phyloP scores from a whole-genome alignment of 257 asterid species.

The Nicotiana attenuata region DNA sequence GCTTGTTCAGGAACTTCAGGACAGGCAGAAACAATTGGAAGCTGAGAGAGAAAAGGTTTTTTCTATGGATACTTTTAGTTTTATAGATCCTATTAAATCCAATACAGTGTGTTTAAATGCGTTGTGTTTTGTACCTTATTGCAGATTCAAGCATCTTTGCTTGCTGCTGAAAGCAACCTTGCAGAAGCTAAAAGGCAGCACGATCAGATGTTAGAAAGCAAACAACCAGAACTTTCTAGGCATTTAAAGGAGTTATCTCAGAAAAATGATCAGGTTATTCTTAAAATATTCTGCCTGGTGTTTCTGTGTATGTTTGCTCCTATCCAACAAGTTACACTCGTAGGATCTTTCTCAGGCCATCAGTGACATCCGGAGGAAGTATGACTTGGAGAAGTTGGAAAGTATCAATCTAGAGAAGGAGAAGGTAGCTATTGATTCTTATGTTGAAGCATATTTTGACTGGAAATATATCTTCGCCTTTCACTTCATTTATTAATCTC shows the following conservation, averaged over 20 bases:
- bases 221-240: slow-evolving; percentile 82
- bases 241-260: slow-evolving; percentile 95
- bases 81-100: slow-evolving; percentile 10
- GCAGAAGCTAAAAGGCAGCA: slow-evolving; percentile 75
- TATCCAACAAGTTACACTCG: slow-evolving; percentile 19
- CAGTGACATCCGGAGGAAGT: slow-evolving; percentile 74
- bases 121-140: slow-evolving; percentile 18
- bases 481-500: slow-evolving; percentile 21
- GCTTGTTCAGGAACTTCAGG: slow-evolving; percentile 52
- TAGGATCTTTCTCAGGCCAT: slow-evolving; percentile 65
- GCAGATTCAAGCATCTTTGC: slow-evolving; percentile 60
- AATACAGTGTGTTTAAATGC: slow-evolving; percentile 13
- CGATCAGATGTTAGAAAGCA: slow-evolving; percentile 86
- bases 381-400: slow-evolving; percentile 84
- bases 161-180: slow-evolving; percentile 71
- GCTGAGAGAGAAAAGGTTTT: slow-evolving; percentile 72
- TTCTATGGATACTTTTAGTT: slow-evolving; percentile 12
- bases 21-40: slow-evolving; percentile 54
- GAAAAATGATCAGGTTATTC: slow-evolving; percentile 80
- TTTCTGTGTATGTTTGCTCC: slow-evolving; percentile 11
- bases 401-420: slow-evolving; percentile 67
- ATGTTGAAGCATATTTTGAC: not conserved
- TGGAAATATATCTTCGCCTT: not conserved
- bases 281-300: not conserved
- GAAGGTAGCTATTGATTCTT: slow-evolving; percentile 48